phyloP scores from a whole-genome alignment of 495 filamentous ascomycete species.

The Melanomma pulvis-pyrius region DNA sequence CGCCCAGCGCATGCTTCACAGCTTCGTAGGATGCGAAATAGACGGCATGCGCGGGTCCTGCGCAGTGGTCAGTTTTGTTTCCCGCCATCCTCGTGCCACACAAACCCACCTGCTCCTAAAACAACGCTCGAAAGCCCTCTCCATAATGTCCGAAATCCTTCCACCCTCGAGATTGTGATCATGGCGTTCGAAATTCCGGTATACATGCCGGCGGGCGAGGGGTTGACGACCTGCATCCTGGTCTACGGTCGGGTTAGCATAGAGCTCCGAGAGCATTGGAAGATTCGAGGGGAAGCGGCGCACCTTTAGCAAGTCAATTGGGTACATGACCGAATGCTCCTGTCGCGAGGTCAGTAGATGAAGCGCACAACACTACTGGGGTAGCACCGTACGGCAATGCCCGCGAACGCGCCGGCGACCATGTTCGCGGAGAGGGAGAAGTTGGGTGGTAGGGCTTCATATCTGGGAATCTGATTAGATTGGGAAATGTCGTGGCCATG shows the following conservation, averaged over 20 bases:
- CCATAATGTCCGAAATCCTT: slow-evolving; percentile 91
- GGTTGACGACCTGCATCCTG: slow-evolving; percentile 94
- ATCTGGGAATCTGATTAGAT: slow-evolving; percentile 46
- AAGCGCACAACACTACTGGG: slow-evolving; percentile 36
- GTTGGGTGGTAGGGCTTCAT: slow-evolving; percentile 72
- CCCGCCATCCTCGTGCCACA: slow-evolving; percentile 32
- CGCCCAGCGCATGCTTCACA: slow-evolving; percentile 93
- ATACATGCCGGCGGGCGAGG: slow-evolving; percentile 81
- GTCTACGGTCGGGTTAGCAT: slow-evolving; percentile 61
- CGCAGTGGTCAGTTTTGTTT: slow-evolving; percentile 35
- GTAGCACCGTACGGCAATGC: slow-evolving; percentile 76
- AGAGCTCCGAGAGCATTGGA: slow-evolving; percentile 18
- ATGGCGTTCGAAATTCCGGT: slow-evolving; percentile 90
- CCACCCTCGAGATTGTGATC: slow-evolving; percentile 83
- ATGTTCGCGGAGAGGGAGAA: slow-evolving; percentile 75
- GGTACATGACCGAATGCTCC: slow-evolving; percentile 97
- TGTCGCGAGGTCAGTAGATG: slow-evolving; percentile 31
- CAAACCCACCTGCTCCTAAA: slow-evolving; percentile 79
- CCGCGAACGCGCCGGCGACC: slow-evolving; percentile 93
- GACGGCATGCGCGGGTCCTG: slow-evolving; percentile 94
- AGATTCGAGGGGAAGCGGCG: slow-evolving; percentile 36
- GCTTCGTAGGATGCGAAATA: slow-evolving; percentile 98
- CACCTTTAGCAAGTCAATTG: slow-evolving; percentile 97
- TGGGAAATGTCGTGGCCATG: neutral
- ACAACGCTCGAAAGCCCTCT: slow-evolving; percentile 95